Conservation (phyloP, 2,329 filamentous ascomycete species). For the Tolypocladium ovalisporum region DNA sequence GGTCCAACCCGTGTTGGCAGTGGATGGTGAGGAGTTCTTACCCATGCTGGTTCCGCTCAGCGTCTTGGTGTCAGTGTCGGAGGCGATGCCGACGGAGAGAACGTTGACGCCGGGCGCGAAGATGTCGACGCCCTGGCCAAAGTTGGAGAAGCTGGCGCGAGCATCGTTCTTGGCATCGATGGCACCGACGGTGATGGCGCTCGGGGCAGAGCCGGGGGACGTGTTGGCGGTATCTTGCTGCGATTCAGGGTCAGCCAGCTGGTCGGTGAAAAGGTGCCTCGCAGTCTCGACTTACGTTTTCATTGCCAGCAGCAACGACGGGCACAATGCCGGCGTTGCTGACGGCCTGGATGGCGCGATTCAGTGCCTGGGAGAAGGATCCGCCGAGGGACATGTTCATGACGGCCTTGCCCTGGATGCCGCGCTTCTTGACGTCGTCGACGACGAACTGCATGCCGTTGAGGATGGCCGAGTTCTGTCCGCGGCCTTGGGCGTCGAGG, state of each 20-base stretch:
- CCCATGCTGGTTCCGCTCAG: constrained; percentile 50
- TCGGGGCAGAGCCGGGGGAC: constrained; percentile 43
- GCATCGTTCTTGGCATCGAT: constrained; percentile 39
- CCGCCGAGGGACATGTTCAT: constrained; percentile 56
- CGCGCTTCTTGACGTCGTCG: constrained; percentile 29
- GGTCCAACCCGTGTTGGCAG: background rate
- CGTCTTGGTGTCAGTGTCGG: constrained; percentile 29
- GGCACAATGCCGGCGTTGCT: constrained; percentile 40
- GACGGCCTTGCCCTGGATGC: constrained; percentile 40
- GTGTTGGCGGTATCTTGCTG: constrained; percentile 35
- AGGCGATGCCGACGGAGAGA: constrained; percentile 40
- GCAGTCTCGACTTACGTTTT: constrained; percentile 23
- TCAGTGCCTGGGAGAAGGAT: constrained; percentile 35
- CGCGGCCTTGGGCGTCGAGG: constrained; percentile 31
- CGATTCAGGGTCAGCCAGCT: constrained; percentile 6
- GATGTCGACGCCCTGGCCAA: constrained; percentile 40
- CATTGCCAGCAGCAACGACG: constrained; percentile 51
- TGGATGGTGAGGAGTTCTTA: constrained; percentile 9
- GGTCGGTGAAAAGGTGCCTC: constrained; percentile 1
- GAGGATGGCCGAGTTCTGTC: constrained; percentile 33
- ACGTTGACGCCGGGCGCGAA: constrained; percentile 46
- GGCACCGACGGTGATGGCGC: constrained; percentile 49
- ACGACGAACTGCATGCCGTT: constrained; percentile 47
- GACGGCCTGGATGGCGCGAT: constrained; percentile 41
- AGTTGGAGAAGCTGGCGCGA: constrained; percentile 48